A percentile compares a stretch with the other conserved stretches of the same genome.
These are phyloP conservation scores for Rhododendron molle DNA, from an alignment of 148 eudicot genomes.

Conservation along the genomic window DNA sequence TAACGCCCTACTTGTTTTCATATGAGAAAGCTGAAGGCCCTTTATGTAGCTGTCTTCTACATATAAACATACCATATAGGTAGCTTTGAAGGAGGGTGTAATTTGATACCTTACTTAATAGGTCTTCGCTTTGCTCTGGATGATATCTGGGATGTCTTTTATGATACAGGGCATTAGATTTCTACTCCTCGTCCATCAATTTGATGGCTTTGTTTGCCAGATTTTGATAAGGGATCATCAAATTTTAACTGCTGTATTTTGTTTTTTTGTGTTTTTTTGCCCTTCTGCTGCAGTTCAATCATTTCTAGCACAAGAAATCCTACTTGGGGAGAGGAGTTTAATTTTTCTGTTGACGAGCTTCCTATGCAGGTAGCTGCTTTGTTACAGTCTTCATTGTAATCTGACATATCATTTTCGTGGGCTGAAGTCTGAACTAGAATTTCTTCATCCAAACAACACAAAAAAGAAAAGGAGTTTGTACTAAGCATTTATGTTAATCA, in stretches of 20 bases:
- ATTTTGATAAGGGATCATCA: neutral
- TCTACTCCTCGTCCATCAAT: neutral
- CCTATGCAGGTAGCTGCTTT: slow-evolving; percentile 65
- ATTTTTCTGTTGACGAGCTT: slow-evolving; percentile 75
- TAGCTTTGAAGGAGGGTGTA: neutral
- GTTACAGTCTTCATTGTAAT: neutral
- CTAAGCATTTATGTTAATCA: neutral
- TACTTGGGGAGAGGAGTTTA: slow-evolving; percentile 97
- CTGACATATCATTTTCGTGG: neutral
- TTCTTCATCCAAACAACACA: neutral
- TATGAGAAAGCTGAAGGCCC: neutral
- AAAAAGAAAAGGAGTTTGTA: neutral
- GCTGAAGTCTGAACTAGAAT: neutral
- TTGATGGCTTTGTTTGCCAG: neutral
- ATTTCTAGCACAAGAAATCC: slow-evolving; percentile 95
- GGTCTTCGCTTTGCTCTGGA: neutral
- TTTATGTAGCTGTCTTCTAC: neutral
- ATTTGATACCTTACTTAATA: neutral
- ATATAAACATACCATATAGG: neutral
- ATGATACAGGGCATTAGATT: neutral
- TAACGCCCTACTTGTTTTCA: neutral
- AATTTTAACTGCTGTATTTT: neutral
- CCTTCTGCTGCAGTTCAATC: slow-evolving; percentile 63
- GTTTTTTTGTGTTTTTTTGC: neutral
- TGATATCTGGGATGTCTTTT: neutral